phyloP scores from a whole-genome alignment of 371 early-diverging fungal species.

The Haplosporangium sp. region DNA sequence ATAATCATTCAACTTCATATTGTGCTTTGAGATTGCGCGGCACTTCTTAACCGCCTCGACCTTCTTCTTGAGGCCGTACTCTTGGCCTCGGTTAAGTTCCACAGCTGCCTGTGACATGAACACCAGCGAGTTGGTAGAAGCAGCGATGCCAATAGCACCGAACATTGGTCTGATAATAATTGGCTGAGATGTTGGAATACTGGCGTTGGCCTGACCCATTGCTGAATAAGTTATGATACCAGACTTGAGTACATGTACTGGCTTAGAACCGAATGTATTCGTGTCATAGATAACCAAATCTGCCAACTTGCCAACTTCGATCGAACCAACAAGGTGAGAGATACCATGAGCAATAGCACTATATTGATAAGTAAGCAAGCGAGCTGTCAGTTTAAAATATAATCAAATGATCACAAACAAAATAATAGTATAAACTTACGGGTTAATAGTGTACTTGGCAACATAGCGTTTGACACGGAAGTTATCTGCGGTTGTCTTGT shows the following conservation, averaged over 20 bases:
- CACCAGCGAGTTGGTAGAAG: constrained; percentile 69
- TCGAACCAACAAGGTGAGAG: constrained; percentile 90
- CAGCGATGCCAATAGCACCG: constrained; percentile 71
- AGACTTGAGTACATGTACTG: constrained; percentile 86
- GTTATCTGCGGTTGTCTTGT: constrained; percentile 73
- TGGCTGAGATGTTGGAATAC: constrained; percentile 93
- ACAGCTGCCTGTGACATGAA: constrained; percentile 87
- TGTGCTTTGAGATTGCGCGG: constrained; percentile 80
- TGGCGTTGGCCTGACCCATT: constrained; percentile 93
- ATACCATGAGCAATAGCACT: constrained; percentile 91
- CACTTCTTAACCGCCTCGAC: constrained; percentile 82
- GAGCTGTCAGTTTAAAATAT: too few relatives aligned
- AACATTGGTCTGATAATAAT: constrained; percentile 88
- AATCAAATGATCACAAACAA: too few relatives aligned
- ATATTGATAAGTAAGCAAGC: background rate
- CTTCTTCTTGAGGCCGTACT: constrained; percentile 76
- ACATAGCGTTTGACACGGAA: constrained; percentile 87
- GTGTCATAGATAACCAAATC: constrained; percentile 91
- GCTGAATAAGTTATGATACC: constrained; percentile 85
- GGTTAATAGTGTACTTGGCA: constrained; percentile 96
- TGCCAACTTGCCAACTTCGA: constrained; percentile 93
- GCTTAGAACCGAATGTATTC: constrained; percentile 89
- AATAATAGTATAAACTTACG: constrained; percentile 61
- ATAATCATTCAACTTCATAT: constrained; percentile 86
- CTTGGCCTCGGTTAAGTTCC: constrained; percentile 62